Evolutionary conservation across 768 basidiomycete genomes (phyloP), one percentile per base, ranked within the genome.

Genomic region (Cystofilobasidium bisporidii): DNA sequence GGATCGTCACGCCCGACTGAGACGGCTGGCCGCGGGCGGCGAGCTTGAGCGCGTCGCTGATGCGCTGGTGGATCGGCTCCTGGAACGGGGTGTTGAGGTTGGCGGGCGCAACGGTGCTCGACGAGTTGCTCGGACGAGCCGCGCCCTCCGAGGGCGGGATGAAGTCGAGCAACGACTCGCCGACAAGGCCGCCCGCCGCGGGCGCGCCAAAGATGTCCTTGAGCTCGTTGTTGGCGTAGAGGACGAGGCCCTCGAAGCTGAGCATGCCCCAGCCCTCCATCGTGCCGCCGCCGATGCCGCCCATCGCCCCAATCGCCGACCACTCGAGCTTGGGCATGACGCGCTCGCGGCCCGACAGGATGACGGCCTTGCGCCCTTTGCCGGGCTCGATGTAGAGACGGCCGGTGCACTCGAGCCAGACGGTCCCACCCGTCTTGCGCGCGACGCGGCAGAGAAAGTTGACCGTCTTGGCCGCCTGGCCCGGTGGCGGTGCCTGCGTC

Each of bases 401-500:
- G 1, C 94, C 94, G n/a, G 86, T 81, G 60, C 86, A 87, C 75
- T 96, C 91, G 20, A 98, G 80, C 94, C 94, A 99, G 24, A 91
- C 82, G 77, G 87, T 92, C 1, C 80, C 80, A 57, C 71, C 83
- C 56, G 76, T 72, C 75, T 88, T 90, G 10, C 86, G 83, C 36
- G 82, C 81, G 11, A 89, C 88, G 3, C 94, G 82, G 79, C 91
- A 97, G 43, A 97, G 82, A 17, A 97, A 80, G 74, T 91, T 87
- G 50, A 96, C 89, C 0, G 82, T 79, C 62, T 72, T 71, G 22
- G 75, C 72, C 18, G 71, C 38, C 10, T 71, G 69, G 17, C 73
- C 74, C 28, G 75, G 76, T 22, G 59, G 47, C 5, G 75, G 73
- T 18, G 74, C 72, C 33, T 76, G 76, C 3, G 76, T 77, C 36